Evolutionary conservation across 2,329 filamentous ascomycete species (phyloP), one percentile per base, ranked within the genome.

Genomic region (Grosmannia clavigera): DNA sequence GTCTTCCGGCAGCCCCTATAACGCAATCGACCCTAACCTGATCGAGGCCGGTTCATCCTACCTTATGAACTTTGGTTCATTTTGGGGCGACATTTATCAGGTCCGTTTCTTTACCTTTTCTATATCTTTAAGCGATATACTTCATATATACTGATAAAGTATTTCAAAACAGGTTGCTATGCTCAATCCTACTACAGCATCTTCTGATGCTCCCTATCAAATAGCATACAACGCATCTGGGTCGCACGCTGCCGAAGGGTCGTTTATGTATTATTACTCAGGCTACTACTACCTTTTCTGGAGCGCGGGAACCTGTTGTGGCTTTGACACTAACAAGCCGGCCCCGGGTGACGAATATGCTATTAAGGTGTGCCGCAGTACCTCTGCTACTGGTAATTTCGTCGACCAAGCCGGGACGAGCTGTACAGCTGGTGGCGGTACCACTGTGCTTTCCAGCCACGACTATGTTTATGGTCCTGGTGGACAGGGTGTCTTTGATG

Each of bases 201-300:
- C 67, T 2, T 51, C 48, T 19, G 64, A 67, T 3, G 60, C 58
- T 10, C 61, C 68, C 1, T 67, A 75, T 61, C 76, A 83, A 58
- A 71, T 86, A 57, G 43, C 33, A 19, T 56, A 40, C 22, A 56
- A 56, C 35, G 12, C 54, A 14, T 56, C 54, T 22, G 54, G 54
- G 35, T 27, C 48, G 27, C 40, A 52, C n/a, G 75, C 81, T 0
- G 73, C 79, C 43, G 84, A 87, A 69, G 84, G 75, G 0, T 62
- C 77, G 1, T 84, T 76, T 64, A 74, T 86, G 66, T 81, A 79
- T 64, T 74, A 81, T 65, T 35, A 22, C 54, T 56, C 54, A 27
- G 72, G 71, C 25, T 84, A 79, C 66, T 87, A 83, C 68, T 88
- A 86, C 66, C 73, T 87, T 6, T 85, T 87, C 69, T 86, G 78